Base-by-base conservation (phyloP, 208 protist genomes). In the Kentomonas sorsogonicus region DNA sequence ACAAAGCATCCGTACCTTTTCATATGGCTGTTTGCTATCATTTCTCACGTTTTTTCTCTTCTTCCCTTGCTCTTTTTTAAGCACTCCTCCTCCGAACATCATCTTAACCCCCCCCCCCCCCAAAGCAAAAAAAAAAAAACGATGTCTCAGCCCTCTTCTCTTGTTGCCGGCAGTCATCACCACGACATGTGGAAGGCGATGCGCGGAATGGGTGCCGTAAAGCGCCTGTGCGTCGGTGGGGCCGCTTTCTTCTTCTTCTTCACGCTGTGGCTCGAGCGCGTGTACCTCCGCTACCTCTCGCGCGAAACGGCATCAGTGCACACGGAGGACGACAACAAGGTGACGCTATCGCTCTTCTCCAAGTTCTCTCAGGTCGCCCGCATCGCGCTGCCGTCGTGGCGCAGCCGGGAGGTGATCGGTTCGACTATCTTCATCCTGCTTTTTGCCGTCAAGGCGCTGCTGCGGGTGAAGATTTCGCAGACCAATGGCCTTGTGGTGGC, bases 371-470 rank as follows among this genome's bases (percentile, higher is more conserved):
- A 78, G 11, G 52, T 94, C 5, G 73, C 61, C 13, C 59, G 61
- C 43, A 73, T 91, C 25, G 83, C 83, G 3, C 62, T 94, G 10
- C 87, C 83, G 20, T 83, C 87, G 26, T 80, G 76, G 66, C 66
- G 72, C 31, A 90, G 81, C 58, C 74, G 82, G 36, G 83, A 94
- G 64, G 63, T 69, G 29, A 4, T 58, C 34, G 87, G 83, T 4
- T 86, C 76, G 3, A 16, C 66, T 50, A 59, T 89, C 30, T 94
- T 94, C 57, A 82, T 94, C 41, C 45, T 82, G 11, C 75, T 94
- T 25, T 94, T 94, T 53, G 72, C 81, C 18, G 61, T 90, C 18
- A 91, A 88, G 60, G 82, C 87, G 0, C 48, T 91, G 27, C 72
- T 91, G 33, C 81, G 81, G 7, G 79, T 90, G 43, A 72, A 61